phyloP scores from a whole-genome alignment of 208 protist genomes.

The Leishmania guyanensis region DNA sequence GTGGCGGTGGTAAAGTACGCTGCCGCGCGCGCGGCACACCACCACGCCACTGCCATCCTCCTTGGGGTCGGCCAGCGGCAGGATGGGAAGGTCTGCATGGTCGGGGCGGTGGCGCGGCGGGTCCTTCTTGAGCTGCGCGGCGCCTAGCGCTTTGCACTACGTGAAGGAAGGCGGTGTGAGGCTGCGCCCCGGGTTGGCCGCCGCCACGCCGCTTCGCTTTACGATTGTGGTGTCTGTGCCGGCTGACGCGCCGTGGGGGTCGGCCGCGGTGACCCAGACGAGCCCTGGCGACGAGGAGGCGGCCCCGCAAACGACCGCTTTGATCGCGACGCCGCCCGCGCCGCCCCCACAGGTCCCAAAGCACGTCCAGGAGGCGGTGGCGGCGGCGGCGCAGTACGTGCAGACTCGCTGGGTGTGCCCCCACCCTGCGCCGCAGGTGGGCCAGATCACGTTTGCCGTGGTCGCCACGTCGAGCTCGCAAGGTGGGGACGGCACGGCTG shows the following conservation, averaged over 20 bases:
- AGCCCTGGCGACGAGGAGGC: background rate
- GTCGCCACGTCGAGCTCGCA: slow-evolving; percentile 14
- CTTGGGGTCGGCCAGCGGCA: slow-evolving; percentile 60
- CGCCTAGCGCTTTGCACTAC: slow-evolving; percentile 48
- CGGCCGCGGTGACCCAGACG: background rate
- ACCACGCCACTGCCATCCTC: slow-evolving; percentile 43
- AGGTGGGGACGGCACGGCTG: background rate
- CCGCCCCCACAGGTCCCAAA: background rate
- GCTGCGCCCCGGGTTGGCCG: slow-evolving; percentile 23
- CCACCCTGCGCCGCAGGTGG: background rate
- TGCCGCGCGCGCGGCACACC: slow-evolving; percentile 34
- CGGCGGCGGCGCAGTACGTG: slow-evolving; percentile 17
- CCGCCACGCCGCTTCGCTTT: slow-evolving; percentile 12
- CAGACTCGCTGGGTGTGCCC: slow-evolving; percentile 19
- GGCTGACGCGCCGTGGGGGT: background rate
- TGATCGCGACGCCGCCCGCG: background rate
- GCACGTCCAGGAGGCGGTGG: background rate
- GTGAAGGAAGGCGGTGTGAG: slow-evolving; percentile 69
- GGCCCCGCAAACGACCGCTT: background rate
- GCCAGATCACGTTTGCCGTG: slow-evolving; percentile 13
- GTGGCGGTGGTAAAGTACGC: slow-evolving; percentile 54
- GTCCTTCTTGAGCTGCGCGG: slow-evolving; percentile 34
- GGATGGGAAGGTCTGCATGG: slow-evolving; percentile 50
- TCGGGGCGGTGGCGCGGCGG: slow-evolving; percentile 42
- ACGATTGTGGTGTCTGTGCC: slow-evolving; percentile 27